These are phyloP conservation scores for Parsonsia alboflavescens DNA, from an alignment of 257 asterid genomes.

Conservation along the genomic window DNA sequence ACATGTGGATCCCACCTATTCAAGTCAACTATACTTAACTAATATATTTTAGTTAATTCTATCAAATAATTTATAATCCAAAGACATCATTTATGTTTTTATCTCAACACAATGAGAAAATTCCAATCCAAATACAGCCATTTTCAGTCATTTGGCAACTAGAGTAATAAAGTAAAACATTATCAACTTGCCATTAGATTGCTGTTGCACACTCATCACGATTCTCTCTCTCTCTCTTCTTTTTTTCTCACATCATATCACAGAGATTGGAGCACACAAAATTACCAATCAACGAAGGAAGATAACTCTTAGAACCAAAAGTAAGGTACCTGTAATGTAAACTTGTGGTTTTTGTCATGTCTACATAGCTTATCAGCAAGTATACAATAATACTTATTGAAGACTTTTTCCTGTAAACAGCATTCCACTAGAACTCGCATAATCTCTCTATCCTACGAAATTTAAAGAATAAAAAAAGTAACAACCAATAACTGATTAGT, in stretches of 20 bases:
- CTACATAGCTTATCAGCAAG: conserved; percentile 86
- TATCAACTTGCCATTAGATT: not conserved
- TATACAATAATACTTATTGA: conserved; percentile 80
- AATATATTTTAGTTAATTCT: too few relatives aligned
- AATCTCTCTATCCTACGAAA: conserved; percentile 96
- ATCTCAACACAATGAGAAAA: too few relatives aligned
- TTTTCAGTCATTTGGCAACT: not conserved
- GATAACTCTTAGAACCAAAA: not conserved
- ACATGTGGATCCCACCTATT: too few relatives aligned
- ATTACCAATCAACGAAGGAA: not conserved
- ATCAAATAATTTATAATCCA: too few relatives aligned
- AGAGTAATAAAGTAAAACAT: not conserved
- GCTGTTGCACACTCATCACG: too few relatives aligned
- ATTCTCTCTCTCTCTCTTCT: not conserved
- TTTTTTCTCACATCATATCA: not conserved
- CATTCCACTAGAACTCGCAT: conserved; percentile 89
- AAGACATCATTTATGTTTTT: too few relatives aligned
- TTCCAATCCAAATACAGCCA: too few relatives aligned
- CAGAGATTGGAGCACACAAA: not conserved
- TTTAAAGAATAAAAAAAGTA: conserved; percentile 4
- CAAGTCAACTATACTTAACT: too few relatives aligned
- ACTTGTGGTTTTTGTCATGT: conserved; percentile 87
- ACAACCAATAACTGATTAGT: not conserved
- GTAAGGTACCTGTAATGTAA: conserved; percentile 74
- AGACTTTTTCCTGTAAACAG: conserved; percentile 87